Evolutionary conservation across 352 stramenopile genomes (phyloP), one percentile per base, ranked within the genome.

Genomic region (Globisporangium echinulatum): DNA sequence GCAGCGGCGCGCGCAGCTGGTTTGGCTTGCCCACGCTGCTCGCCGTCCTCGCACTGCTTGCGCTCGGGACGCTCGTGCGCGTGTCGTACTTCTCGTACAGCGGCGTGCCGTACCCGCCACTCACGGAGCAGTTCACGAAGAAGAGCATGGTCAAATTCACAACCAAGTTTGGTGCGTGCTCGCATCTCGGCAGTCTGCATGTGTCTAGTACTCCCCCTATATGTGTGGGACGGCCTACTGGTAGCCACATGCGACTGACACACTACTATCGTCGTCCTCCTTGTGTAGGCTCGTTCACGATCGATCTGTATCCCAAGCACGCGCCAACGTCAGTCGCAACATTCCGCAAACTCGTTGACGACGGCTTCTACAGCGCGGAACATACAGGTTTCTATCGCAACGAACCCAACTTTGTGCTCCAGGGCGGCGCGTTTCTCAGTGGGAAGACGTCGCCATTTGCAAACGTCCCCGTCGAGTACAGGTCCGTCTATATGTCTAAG

Each of bases 111-210:
- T 59, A 70, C 52, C 72, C 71, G 49, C 70, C 78, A 51, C 72
- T 92, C 42, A 66, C 70, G 8, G 70, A 77, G 61, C 74, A 73
- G 11, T 94, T 92, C 67, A 67, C 77, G 64, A 90, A 91, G 61
- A 87, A 90, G 64, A 84, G 70, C 39, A 92, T 94, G 85, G 82
- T 88, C 62, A 59, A 89, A 62, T 82, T 94, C 58, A 72, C 75
- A 15, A 94, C 85, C 57, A 89, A 89, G 60, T 81, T 84, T 49
- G 84, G 83, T 82, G 36, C 57, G 72, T 68, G 1, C 7, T 44
- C 11, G 40, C 40, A 44, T 44, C 11, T 13, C 40, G 40, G 40
- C 40, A 44, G 11, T 44, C 2, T 8, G 40, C 0, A 44, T 44
- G 25, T 33, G 25, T 33, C 25, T 33, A 33, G 25, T 33, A 33